Conservation (phyloP, 352 stramenopile genomes). For the Globisporangium canariense region DNA sequence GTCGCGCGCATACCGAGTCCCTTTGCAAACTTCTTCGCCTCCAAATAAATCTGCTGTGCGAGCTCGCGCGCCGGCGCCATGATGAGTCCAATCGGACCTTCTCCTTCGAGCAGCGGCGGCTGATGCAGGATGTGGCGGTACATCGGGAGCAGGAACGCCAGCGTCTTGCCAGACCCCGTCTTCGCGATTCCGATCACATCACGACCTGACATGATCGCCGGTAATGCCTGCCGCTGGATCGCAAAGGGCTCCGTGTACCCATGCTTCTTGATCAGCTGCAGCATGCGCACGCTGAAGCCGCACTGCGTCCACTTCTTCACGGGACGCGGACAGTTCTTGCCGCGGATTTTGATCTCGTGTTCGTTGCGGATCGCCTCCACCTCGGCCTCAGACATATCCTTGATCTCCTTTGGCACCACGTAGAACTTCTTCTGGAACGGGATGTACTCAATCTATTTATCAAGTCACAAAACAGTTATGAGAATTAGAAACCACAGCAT, state of each 20-base stretch:
- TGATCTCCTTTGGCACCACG: constrained; percentile 93
- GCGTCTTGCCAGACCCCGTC: constrained; percentile 92
- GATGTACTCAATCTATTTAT: constrained; percentile 91
- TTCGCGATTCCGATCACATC: constrained; percentile 99
- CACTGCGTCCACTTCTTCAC: constrained; percentile 97
- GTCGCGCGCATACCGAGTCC: constrained; percentile 89
- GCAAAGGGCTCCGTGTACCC: constrained; percentile 95
- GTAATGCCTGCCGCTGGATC: constrained; percentile 96
- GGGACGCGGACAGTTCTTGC: constrained; percentile 94
- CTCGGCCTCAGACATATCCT: constrained; percentile 85
- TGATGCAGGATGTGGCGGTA: constrained; percentile 96
- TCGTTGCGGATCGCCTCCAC: constrained; percentile 75
- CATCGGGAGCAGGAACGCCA: constrained; percentile 92
- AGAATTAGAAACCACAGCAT: neutral
- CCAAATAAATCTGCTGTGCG: constrained; percentile 97
- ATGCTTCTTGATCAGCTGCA: constrained; percentile 93
- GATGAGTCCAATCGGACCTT: constrained; percentile 97
- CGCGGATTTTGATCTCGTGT: constrained; percentile 96
- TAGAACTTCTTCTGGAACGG: constrained; percentile 99
- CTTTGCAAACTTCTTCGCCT: constrained; percentile 94
- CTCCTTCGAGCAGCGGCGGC: constrained; percentile 88
- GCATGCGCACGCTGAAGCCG: constrained; percentile 95
- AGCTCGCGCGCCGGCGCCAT: constrained; percentile 98
- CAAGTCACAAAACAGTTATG: neutral
- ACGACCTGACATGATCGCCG: constrained; percentile 97